Evolutionary conservation across 2,329 filamentous ascomycete species (phyloP).

Genomic region (Pestalotiopsis sp.): DNA sequence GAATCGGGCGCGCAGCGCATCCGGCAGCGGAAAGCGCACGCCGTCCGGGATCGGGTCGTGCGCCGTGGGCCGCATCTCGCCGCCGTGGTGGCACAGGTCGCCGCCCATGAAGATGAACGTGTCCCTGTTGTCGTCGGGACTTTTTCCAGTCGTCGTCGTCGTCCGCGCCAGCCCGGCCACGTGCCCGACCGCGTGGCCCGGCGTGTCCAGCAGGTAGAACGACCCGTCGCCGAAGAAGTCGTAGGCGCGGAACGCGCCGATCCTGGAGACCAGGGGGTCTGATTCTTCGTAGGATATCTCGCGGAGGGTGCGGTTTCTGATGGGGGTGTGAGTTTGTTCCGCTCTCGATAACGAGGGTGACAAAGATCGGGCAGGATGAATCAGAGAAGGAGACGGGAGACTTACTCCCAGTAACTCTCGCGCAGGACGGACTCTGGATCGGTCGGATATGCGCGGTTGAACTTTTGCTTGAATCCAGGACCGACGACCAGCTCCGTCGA

Average conservation of each 20-base stretch:
- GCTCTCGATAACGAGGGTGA: no score
- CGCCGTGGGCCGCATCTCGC: conserved; percentile 37
- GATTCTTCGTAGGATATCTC: conserved; percentile 27
- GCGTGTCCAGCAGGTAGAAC: conserved; percentile 37
- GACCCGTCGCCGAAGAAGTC: conserved; percentile 39
- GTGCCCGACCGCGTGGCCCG: conserved; percentile 36
- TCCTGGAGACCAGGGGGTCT: not conserved
- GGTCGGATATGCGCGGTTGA: conserved; percentile 21
- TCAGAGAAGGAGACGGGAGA: not conserved
- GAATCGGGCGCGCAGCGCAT: not conserved
- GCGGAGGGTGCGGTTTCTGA: conserved; percentile 22
- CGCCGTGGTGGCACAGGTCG: conserved; percentile 43
- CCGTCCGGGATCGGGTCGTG: conserved; percentile 34
- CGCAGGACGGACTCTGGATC: conserved; percentile 20
- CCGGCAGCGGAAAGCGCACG: not conserved
- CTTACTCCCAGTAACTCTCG: conserved; percentile 22
- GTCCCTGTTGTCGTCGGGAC: conserved; percentile 18
- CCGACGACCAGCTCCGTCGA: conserved; percentile 44
- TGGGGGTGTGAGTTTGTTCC: no score
- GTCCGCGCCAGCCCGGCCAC: conserved; percentile 41
- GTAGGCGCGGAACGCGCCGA: conserved; percentile 28
- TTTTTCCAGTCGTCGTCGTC: conserved; percentile 18
- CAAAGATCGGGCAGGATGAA: not conserved
- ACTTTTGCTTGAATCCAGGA: conserved; percentile 28
- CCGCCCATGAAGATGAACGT: conserved; percentile 45